Evolutionary conservation across 2,329 filamentous ascomycete genomes (phyloP).

Genomic region (Aureobasidium zeae): DNA sequence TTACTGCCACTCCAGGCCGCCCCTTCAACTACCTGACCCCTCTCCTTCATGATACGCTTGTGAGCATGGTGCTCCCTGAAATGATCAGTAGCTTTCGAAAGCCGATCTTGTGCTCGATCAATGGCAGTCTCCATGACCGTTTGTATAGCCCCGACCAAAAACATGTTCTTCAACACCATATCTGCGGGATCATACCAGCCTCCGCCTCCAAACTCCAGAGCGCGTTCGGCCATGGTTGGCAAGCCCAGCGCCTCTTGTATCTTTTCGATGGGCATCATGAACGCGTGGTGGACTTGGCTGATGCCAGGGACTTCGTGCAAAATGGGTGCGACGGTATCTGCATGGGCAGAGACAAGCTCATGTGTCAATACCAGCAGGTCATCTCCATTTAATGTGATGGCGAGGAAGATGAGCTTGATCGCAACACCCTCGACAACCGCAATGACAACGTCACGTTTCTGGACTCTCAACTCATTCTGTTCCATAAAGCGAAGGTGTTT

Average conservation of each 20-base stretch:
- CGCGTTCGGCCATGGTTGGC: slow-evolving; percentile 3
- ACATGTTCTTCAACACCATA: slow-evolving; percentile 11
- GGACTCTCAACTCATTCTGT: slow-evolving; percentile 7
- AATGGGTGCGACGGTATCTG: background rate
- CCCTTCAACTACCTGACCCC: background rate
- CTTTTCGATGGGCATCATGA: slow-evolving; percentile 2
- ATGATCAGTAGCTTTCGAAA: background rate
- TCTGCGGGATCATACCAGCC: slow-evolving; percentile 4
- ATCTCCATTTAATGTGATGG: slow-evolving; percentile 10
- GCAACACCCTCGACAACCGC: slow-evolving; percentile 6
- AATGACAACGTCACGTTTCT: slow-evolving; percentile 1
- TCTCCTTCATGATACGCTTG: background rate
- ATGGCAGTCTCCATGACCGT: slow-evolving; percentile 2
- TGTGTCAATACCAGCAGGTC: slow-evolving; percentile 9
- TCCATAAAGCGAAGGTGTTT: background rate
- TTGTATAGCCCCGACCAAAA: slow-evolving; percentile 8
- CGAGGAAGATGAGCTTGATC: slow-evolving; percentile 2
- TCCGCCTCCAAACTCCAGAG: background rate
- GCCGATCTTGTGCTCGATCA: slow-evolving; percentile 2
- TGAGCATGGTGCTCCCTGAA: slow-evolving; percentile 2
- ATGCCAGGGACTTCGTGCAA: background rate
- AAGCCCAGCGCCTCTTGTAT: slow-evolving; percentile 4
- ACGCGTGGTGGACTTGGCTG: background rate
- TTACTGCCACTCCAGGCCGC: slow-evolving; percentile 7
- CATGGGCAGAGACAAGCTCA: slow-evolving; percentile 1